These are phyloP conservation scores for Chytriomyces sp. DNA, from an alignment of 192 early-diverging fungal genomes.

Conservation along the genomic window DNA sequence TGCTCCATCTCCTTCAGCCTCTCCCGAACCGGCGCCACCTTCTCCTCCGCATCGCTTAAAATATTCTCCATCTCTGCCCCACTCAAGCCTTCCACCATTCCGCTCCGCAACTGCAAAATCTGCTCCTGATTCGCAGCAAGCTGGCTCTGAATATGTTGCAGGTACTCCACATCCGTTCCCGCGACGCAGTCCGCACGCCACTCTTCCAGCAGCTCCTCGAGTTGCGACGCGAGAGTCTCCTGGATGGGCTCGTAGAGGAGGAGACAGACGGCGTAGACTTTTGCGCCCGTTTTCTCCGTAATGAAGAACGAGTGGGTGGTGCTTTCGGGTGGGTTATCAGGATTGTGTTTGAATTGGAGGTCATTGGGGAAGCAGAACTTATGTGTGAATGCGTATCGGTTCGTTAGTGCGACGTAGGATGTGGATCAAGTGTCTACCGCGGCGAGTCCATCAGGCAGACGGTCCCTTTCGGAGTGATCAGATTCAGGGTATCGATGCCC, in stretches of 20 bases:
- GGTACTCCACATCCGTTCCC: conserved; percentile 46
- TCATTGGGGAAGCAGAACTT: conserved; percentile 63
- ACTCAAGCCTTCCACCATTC: neutral
- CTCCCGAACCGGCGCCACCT: conserved; percentile 63
- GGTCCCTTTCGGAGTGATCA: conserved; percentile 41
- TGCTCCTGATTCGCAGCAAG: conserved; percentile 47
- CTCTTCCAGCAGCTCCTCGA: conserved; percentile 39
- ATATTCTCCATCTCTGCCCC: conserved; percentile 19
- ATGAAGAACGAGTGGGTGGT: conserved; percentile 59
- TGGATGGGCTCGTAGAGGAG: conserved; percentile 44
- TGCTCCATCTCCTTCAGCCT: conserved; percentile 63
- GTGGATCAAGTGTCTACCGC: conserved; percentile 34
- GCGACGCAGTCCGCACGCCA: conserved; percentile 38
- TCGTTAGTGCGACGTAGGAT: neutral
- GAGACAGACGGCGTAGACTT: conserved; percentile 51
- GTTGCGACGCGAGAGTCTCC: conserved; percentile 33
- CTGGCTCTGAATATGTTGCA: conserved; percentile 49
- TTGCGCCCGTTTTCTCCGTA: conserved; percentile 43
- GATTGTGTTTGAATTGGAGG: conserved; percentile 34
- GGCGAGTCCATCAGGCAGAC: conserved; percentile 43
- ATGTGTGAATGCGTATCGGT: neutral
- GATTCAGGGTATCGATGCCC: conserved; percentile 45
- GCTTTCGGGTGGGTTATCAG: conserved; percentile 40
- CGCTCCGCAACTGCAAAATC: conserved; percentile 37
- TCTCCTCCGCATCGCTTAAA: conserved; percentile 65